phyloP scores from a whole-genome alignment of 176 grass and related monocot genomes.

The Eleusine coracana region DNA sequence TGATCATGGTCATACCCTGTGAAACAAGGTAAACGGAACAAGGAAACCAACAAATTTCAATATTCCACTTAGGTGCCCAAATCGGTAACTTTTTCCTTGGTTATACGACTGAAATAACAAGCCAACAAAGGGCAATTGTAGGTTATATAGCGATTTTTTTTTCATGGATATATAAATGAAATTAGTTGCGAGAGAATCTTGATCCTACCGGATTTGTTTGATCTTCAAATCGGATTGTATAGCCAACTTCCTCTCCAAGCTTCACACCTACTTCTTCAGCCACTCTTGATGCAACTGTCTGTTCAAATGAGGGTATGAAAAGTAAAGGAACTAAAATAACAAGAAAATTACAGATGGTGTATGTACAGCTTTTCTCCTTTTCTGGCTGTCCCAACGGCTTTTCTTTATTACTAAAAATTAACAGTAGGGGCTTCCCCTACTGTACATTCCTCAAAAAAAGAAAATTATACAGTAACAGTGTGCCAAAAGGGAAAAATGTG shows the following conservation, averaged over 20 bases:
- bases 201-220: slow-evolving; percentile 83
- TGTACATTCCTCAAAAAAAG: no score
- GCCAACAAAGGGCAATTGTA: background rate
- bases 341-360: slow-evolving; percentile 22
- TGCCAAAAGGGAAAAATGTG: background rate
- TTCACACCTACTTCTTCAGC: slow-evolving; percentile 89
- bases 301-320: slow-evolving; percentile 36
- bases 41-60: background rate
- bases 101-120: background rate
- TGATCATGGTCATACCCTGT: slow-evolving; percentile 82
- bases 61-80: background rate
- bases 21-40: slow-evolving; percentile 30
- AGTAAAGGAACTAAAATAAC: slow-evolving; percentile 22
- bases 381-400: no score
- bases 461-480: slow-evolving; percentile 16
- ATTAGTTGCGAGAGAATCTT: slow-evolving; percentile 12
- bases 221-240: slow-evolving; percentile 97
- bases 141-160: background rate
- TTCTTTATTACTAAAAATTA: no score
- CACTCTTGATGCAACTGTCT: slow-evolving; percentile 89
- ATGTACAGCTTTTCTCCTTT: no score
- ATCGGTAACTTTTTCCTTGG: background rate
- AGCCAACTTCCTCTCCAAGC: slow-evolving; percentile 97
- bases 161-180: slow-evolving; percentile 31
- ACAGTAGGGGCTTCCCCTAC: no score